phyloP scores from a whole-genome alignment of 306 rosid genomes.

The Malus sylvestris region DNA sequence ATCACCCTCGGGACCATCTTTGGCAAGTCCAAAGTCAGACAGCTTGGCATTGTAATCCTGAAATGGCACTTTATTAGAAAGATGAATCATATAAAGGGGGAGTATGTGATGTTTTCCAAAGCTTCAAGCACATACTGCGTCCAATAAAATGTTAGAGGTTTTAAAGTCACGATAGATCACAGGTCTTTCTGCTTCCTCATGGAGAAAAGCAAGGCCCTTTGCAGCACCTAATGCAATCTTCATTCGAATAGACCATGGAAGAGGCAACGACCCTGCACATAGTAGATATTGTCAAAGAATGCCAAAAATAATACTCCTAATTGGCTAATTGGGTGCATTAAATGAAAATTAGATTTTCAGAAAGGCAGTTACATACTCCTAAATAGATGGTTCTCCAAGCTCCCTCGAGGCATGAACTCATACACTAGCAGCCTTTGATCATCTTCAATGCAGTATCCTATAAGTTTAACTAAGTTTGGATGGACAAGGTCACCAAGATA shows the following conservation, averaged over 20 bases:
- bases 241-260: conserved; percentile 97
- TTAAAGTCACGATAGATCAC: conserved; percentile 94
- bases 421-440: conserved; percentile 89
- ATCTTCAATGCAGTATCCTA: conserved; percentile 96
- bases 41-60: conserved; percentile 97
- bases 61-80: conserved; percentile 30
- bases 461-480: conserved; percentile 81
- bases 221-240: conserved; percentile 98
- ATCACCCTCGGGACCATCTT: conserved; percentile 98
- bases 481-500: conserved; percentile 91
- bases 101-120: background rate
- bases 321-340: background rate
- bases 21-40: conserved; percentile 97
- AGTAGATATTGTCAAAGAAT: conserved; percentile 21
- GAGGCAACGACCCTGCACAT: conserved; percentile 81
- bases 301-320: background rate
- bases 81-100: conserved; percentile 11
- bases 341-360: background rate
- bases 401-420: conserved; percentile 97
- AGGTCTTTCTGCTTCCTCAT: conserved; percentile 92
- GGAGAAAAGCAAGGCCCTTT: conserved; percentile 93
- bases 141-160: conserved; percentile 90
- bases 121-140: conserved; percentile 65
- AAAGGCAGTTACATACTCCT: conserved; percentile 55
- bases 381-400: conserved; percentile 94